phyloP scores from a whole-genome alignment of 2,329 filamentous ascomycete genomes.

The Fusarium caatingaense region DNA sequence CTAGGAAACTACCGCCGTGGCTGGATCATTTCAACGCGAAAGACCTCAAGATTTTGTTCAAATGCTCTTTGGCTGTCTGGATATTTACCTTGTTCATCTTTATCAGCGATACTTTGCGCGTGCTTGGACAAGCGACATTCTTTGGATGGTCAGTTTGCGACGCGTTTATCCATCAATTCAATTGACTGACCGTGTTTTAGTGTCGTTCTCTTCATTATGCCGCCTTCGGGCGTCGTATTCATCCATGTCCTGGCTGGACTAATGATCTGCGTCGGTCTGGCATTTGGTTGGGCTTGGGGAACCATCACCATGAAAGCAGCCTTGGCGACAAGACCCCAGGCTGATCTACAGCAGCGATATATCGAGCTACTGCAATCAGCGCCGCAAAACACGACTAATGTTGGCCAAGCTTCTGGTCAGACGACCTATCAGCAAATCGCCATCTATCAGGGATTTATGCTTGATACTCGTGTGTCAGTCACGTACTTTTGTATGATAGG shows the following conservation, averaged over 20 bases:
- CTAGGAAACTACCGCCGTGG: constrained; percentile 27
- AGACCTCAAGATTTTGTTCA: constrained; percentile 41
- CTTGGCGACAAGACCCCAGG: constrained; percentile 28
- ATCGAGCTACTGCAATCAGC: constrained; percentile 17
- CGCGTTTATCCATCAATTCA: too few relatives aligned
- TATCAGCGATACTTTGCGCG: constrained; percentile 32
- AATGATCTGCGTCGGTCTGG: constrained; percentile 29
- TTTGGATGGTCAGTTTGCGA: constrained; percentile 15
- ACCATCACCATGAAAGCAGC: constrained; percentile 36
- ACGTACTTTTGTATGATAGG: constrained; percentile 40
- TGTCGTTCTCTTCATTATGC: constrained; percentile 37
- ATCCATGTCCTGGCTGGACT: constrained; percentile 33
- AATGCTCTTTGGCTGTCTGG: constrained; percentile 38
- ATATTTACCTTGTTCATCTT: constrained; percentile 37
- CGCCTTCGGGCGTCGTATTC: constrained; percentile 39
- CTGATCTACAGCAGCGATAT: constrained; percentile 26
- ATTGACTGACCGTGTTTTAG: constrained; percentile 6
- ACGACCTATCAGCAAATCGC: constrained; percentile 21
- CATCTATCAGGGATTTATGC: constrained; percentile 32
- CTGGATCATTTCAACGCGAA: constrained; percentile 40
- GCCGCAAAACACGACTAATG: constrained; percentile 35
- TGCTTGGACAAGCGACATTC: constrained; percentile 26
- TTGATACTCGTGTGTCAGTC: constrained; percentile 28
- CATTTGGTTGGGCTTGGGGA: constrained; percentile 35
- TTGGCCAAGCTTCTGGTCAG: constrained; percentile 18